Conservation (phyloP, 148 eudicot species). For the Chenopodium formosanum region DNA sequence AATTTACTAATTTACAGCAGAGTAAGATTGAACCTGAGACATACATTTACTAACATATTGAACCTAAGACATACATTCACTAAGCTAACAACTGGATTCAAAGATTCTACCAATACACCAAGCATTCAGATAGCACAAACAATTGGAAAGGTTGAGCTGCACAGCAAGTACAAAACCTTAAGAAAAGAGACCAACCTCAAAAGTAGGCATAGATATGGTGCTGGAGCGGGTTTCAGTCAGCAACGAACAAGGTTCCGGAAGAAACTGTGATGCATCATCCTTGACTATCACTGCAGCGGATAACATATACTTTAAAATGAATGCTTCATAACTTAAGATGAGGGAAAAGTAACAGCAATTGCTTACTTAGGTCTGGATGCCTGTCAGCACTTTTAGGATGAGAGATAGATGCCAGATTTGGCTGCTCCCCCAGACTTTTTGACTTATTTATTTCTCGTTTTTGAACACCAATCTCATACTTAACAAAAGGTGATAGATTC, state of each 20-base stretch:
- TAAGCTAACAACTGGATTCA: neutral
- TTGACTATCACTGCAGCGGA: conserved; percentile 20
- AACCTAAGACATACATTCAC: neutral
- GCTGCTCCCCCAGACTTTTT: conserved; percentile 21
- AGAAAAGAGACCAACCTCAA: conserved; percentile 24
- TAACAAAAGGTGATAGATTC: conserved; percentile 56
- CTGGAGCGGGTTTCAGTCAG: conserved; percentile 16
- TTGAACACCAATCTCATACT: conserved; percentile 44
- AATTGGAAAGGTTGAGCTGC: conserved; percentile 7
- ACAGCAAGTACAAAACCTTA: neutral
- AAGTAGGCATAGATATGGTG: conserved; percentile 1
- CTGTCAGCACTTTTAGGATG: conserved; percentile 15
- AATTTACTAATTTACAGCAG: no score
- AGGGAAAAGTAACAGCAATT: neutral
- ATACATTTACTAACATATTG: no score
- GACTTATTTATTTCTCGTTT: conserved; percentile 35
- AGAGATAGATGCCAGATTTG: conserved; percentile 28
- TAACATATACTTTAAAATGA: neutral
- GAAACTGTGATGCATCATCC: conserved; percentile 20
- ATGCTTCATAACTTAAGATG: neutral
- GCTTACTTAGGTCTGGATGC: conserved; percentile 25
- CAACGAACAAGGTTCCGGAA: conserved; percentile 12
- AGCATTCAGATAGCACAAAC: neutral
- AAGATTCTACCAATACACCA: neutral
- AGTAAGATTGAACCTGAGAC: neutral